A percentile compares a stretch with the other conserved stretches of the same genome.
phyloP scores from a whole-genome alignment of 352 stramenopile species.

The Phytopythium sindhum region DNA sequence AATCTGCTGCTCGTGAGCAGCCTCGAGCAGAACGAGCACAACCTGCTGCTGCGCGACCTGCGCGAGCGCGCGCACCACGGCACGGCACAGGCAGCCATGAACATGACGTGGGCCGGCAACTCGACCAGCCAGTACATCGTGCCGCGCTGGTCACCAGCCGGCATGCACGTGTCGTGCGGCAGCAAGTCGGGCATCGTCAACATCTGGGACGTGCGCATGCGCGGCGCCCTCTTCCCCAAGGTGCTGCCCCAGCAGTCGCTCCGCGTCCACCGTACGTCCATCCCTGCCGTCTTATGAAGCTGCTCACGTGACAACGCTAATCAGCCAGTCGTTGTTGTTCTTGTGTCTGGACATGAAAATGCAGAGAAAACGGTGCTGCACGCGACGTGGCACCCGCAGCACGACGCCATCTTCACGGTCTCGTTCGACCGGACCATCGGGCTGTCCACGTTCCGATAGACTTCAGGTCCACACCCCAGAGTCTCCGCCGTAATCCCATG shows the following conservation, averaged over 20 bases:
- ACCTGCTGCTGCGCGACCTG: constrained; percentile 71
- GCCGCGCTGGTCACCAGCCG: constrained; percentile 71
- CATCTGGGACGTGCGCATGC: constrained; percentile 79
- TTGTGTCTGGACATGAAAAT: no score
- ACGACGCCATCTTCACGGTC: constrained; percentile 86
- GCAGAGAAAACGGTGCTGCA: constrained; percentile 83
- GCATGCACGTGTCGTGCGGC: constrained; percentile 67
- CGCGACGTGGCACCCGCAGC: constrained; percentile 77
- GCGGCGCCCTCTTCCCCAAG: constrained; percentile 43
- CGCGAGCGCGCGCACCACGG: constrained; percentile 41
- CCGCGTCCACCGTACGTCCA: constrained; percentile 68
- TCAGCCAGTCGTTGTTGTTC: neutral
- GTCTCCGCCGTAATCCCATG: neutral
- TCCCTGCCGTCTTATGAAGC: neutral
- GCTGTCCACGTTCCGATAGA: constrained; percentile 71
- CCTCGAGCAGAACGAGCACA: constrained; percentile 62
- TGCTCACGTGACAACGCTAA: neutral
- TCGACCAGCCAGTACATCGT: constrained; percentile 86
- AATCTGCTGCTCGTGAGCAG: constrained; percentile 75
- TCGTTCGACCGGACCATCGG: constrained; percentile 79
- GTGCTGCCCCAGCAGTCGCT: constrained; percentile 76
- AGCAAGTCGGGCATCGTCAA: constrained; percentile 64
- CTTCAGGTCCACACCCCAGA: neutral
- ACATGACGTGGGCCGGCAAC: constrained; percentile 57
- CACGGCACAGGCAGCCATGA: constrained; percentile 33